These are phyloP conservation scores for Dacryopinax spathularia DNA, from an alignment of 768 basidiomycete genomes.

Conservation along the genomic window DNA sequence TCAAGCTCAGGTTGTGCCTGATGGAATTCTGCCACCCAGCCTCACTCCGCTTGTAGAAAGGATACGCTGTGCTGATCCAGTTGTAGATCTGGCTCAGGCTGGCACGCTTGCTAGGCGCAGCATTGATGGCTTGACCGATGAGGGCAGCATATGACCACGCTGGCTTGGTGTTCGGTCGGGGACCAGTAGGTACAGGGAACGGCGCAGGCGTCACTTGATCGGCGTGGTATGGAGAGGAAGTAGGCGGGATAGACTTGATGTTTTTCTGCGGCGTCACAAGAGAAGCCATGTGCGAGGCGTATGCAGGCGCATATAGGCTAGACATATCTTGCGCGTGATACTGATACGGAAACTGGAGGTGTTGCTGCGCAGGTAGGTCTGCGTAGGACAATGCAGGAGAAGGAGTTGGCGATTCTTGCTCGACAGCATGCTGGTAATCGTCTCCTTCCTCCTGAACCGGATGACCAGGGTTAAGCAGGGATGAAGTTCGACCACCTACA, in stretches of 20 bases:
- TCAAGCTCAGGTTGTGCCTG: conserved; percentile 88
- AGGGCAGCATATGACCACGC: conserved; percentile 86
- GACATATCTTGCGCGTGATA: not conserved
- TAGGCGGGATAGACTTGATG: conserved; percentile 4
- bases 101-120: conserved; percentile 67
- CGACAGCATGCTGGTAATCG: not conserved
- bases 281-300: not conserved
- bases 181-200: conserved; percentile 68
- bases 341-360: not conserved
- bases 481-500: not conserved
- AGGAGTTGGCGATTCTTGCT: not conserved
- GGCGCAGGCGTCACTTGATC: conserved; percentile 25
- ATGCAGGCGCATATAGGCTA: not conserved
- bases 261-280: not conserved
- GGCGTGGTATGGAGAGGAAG: conserved; percentile 8
- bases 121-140: conserved; percentile 86
- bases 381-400: not conserved
- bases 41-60: conserved; percentile 83
- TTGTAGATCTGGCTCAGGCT: conserved; percentile 93
- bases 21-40: conserved; percentile 98
- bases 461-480: not conserved
- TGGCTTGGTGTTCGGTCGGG: conserved; percentile 67
- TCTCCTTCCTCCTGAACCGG: not conserved
- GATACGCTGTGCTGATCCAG: conserved; percentile 88
- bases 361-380: not conserved